phyloP scores from a whole-genome alignment of 2,329 filamentous ascomycete genomes.

The Pseudopyrenochaeta lycopersici region DNA sequence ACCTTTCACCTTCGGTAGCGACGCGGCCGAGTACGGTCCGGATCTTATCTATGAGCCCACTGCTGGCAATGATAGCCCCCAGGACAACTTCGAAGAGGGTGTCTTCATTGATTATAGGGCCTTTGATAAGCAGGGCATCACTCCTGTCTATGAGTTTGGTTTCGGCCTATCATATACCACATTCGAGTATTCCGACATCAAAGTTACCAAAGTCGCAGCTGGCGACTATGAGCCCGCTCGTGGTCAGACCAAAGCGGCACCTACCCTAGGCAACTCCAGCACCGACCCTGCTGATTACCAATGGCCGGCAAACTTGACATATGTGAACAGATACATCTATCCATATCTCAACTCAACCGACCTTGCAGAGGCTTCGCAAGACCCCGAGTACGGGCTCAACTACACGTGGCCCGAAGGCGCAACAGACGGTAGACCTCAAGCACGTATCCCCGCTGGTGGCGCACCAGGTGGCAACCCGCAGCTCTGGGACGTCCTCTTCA shows the following conservation, averaged over 20 bases:
- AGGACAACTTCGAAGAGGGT: conserved; percentile 78
- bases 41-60: conserved; percentile 75
- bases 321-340: conserved; percentile 70
- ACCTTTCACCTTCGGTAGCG: conserved; percentile 81
- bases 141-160: conserved; percentile 82
- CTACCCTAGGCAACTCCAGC: conserved; percentile 70
- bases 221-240: conserved; percentile 66
- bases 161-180: conserved; percentile 83
- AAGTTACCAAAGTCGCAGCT: conserved; percentile 62
- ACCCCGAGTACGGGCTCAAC: conserved; percentile 68
- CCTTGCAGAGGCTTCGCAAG: conserved; percentile 64
- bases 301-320: conserved; percentile 69
- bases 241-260: conserved; percentile 70
- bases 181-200: conserved; percentile 76
- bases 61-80: conserved; percentile 71
- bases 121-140: conserved; percentile 72
- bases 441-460: conserved; percentile 71
- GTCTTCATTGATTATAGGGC: conserved; percentile 83
- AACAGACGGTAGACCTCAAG: conserved; percentile 65
- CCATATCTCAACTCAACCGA: conserved; percentile 74
- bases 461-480: conserved; percentile 66
- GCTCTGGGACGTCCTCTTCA: conserved; percentile 76
- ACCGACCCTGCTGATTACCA: conserved; percentile 71
- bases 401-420: conserved; percentile 67
- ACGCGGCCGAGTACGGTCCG: conserved; percentile 72